Evolutionary conservation across 345 rosid genomes (phyloP).

Genomic region (Bruguiera gymnorhiza): DNA sequence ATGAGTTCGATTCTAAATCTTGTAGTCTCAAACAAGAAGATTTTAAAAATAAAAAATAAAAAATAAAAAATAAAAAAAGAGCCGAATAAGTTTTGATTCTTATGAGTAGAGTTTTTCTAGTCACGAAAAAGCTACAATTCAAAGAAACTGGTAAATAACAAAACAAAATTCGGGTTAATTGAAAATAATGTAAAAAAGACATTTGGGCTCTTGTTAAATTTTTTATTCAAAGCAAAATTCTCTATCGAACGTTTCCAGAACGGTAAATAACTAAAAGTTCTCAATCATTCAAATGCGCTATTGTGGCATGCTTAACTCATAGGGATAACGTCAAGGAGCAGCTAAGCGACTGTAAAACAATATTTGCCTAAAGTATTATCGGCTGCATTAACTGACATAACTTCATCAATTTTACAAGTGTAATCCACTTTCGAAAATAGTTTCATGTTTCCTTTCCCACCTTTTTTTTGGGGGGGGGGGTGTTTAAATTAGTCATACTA

Average conservation of each 20-base stretch:
- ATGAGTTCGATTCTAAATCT: too few relatives aligned
- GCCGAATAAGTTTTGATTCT: too few relatives aligned
- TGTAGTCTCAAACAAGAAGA: too few relatives aligned
- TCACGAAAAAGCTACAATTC: too few relatives aligned
- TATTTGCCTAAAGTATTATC: background rate
- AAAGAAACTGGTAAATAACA: background rate
- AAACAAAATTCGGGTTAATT: background rate
- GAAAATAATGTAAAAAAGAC: background rate
- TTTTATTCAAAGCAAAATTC: background rate
- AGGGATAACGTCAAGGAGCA: too few relatives aligned
- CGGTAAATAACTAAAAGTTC: background rate
- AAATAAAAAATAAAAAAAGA: rapidly evolving
- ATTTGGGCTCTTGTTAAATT: background rate
- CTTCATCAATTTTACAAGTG: background rate
- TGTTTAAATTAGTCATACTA: background rate
- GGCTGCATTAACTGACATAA: background rate
- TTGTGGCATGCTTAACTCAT: too few relatives aligned
- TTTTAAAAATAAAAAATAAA: too few relatives aligned
- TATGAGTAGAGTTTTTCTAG: too few relatives aligned
- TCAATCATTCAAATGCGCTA: background rate
- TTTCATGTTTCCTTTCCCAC: background rate
- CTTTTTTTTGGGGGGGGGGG: too few relatives aligned
- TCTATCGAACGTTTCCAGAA: background rate
- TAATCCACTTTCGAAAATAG: background rate
- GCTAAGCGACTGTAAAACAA: too few relatives aligned